A percentile compares a stretch with the other conserved stretches of the same genome.
phyloP scores from a whole-genome alignment of 352 stramenopile species.

The Globisporangium apiculatum region DNA sequence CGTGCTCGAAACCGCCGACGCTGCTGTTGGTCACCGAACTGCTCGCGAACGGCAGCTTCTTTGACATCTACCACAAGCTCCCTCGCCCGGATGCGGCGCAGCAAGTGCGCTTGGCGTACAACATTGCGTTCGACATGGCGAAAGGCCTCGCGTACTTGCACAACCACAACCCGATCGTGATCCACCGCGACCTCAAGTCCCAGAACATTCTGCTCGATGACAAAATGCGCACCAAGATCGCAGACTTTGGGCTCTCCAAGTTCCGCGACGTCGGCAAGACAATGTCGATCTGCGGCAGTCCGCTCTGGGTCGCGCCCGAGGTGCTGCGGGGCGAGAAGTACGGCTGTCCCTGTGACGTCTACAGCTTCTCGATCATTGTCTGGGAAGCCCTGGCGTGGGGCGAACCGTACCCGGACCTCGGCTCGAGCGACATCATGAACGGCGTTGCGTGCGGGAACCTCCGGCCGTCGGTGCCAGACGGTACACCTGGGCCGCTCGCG shows the following conservation, averaged over 20 bases:
- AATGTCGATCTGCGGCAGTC: slow-evolving; percentile 80
- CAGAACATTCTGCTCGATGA: slow-evolving; percentile 79
- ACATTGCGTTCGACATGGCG: slow-evolving; percentile 85
- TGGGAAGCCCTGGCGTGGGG: slow-evolving; percentile 76
- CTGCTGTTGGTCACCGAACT: slow-evolving; percentile 94
- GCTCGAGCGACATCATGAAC: slow-evolving; percentile 84
- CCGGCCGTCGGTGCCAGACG: slow-evolving; percentile 59
- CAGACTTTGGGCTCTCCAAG: slow-evolving; percentile 76
- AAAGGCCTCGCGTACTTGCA: slow-evolving; percentile 96
- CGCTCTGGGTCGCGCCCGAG: slow-evolving; percentile 76
- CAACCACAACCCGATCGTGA: slow-evolving; percentile 95
- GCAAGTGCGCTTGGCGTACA: slow-evolving; percentile 63
- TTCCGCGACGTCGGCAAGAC: slow-evolving; percentile 84
- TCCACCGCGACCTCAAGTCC: slow-evolving; percentile 90
- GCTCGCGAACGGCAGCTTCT: slow-evolving; percentile 79
- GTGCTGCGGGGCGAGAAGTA: slow-evolving; percentile 81
- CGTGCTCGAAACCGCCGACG: slow-evolving; percentile 95
- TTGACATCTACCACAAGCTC: slow-evolving; percentile 86
- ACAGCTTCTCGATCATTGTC: slow-evolving; percentile 89
- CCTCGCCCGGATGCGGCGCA: slow-evolving; percentile 39
- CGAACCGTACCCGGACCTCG: slow-evolving; percentile 72
- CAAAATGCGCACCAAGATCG: slow-evolving; percentile 83
- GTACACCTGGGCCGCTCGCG: slow-evolving; percentile 44
- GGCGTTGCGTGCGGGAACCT: slow-evolving; percentile 70
- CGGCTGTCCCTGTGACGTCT: slow-evolving; percentile 73